Evolutionary conservation across 495 filamentous ascomycete species (phyloP), one percentile per base, ranked within the genome.

Genomic region (Aspergillus mulundensis): DNA sequence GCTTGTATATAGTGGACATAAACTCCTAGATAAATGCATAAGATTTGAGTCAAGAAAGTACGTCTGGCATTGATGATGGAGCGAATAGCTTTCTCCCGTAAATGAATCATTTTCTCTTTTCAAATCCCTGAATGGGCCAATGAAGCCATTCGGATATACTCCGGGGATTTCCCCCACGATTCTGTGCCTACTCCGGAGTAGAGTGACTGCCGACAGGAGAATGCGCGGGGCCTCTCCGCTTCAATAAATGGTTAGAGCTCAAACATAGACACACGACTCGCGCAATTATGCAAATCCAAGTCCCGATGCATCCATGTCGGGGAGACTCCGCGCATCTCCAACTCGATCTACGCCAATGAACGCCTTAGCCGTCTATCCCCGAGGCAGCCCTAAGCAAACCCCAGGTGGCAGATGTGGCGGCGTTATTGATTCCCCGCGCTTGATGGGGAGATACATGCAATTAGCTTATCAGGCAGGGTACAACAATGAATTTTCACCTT

Each of bases 241-340:
- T 14, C 8, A 36, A 10, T 4, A 15, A 11, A 36, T 14, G 12
- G 12, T 15, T 10, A 36, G 12, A 11, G 32, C 32, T 7, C 32
- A 36, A 4, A 4, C 32, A 10, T 36, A 2, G 32, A 36, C 32
- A 36, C 4, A 8, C 25, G 8, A 28, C 25, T 28, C 25, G 25
- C 25, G 25, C 3, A 28, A 4, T 28, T 28, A 28, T 28, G 25
- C 4, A 28, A 28, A 28, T 28, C 25, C 42, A 18, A 46, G 21
- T 15, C 23, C 23, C 14, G 43, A n/a, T 7, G 24, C 41, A 46
- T 46, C 19, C 43, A 46, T 30, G 24, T 28, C 51, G 51, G 51
- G 51, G 51, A 54, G 51, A 38, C 5, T 54, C 51, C 51, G 51
- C 51, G 40, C 24, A 14, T 36, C 32, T n/a, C 40, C 7, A 20